Evolutionary conservation across 2,329 filamentous ascomycete genomes (phyloP), one percentile per base, ranked within the genome.

Genomic region (Alternaria triticina): DNA sequence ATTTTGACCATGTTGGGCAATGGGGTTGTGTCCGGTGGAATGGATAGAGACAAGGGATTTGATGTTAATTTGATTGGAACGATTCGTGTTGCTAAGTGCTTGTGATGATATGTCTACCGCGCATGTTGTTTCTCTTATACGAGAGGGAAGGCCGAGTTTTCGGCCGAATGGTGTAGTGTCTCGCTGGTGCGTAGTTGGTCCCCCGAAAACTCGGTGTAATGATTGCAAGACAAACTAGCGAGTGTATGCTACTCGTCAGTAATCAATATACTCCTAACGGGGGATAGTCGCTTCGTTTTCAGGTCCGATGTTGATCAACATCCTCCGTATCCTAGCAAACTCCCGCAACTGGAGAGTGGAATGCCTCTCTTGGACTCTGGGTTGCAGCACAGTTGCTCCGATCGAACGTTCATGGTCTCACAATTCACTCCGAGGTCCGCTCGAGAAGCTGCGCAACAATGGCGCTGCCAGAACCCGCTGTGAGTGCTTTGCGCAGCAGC

Each of bases 1-100:
- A 69, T 64, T 25, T 65, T 69, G 52, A 69, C 66, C 66, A 69
- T 69, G 12, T 17, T 54, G 51, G 17, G 3, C 13, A 15, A 54
- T 15, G n/a, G 7, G 13, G 22, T 5, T 17, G 49, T 44, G 28
- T 54, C 46, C 13, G 9, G 23, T 50, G 33, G 7, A 25, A 6
- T 25, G 23, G n/a, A 20, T 33, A 23, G 15, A 50, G n/a, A 22
- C 20, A 47, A 12, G 17, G 17, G 9, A 10, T 20, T 28, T n/a
- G 33, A 4, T 36, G 33, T 36, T 36, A n/a, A 36, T 22, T 17
- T n/a, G 30, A 13, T 22, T 22, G 44, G n/a, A 22, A 27, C 3
- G 12, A 36, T n/a, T 20, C 22, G 4, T 28, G 4, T 17, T 30
- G n/a, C 44, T 46, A 15, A n/a, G 54, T 47, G 43, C n/a, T 15